Conservation (phyloP, 768 basidiomycete species). For the Mycena belliarum region DNA sequence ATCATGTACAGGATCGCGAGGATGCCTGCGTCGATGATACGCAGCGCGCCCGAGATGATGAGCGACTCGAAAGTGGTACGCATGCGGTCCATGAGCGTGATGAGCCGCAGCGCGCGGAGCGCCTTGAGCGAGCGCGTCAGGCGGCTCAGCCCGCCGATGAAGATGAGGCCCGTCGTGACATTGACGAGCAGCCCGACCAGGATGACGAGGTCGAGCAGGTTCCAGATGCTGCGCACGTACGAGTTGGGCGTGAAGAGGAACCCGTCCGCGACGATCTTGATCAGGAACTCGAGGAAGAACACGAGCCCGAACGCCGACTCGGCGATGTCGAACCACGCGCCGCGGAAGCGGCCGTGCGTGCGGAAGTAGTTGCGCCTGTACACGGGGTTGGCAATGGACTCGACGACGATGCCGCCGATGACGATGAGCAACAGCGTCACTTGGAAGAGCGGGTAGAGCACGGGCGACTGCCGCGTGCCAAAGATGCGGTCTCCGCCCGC, state of each 20-base stretch:
- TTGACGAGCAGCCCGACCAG: conserved; percentile 78
- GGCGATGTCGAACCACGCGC: conserved; percentile 86
- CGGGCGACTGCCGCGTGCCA: conserved; percentile 67
- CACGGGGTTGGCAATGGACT: conserved; percentile 78
- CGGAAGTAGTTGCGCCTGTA: conserved; percentile 76
- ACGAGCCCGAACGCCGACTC: conserved; percentile 71
- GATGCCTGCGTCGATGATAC: conserved; percentile 87
- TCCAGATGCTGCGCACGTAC: conserved; percentile 91
- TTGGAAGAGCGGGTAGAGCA: conserved; percentile 74
- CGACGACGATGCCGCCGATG: conserved; percentile 78
- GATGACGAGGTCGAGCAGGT: conserved; percentile 85
- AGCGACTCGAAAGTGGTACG: conserved; percentile 84
- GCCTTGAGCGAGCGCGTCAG: conserved; percentile 85
- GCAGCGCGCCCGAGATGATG: conserved; percentile 80
- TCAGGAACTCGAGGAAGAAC: conserved; percentile 78
- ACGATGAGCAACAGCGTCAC: conserved; percentile 73
- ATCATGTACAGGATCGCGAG: conserved; percentile 91
- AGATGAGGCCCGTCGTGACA: conserved; percentile 67
- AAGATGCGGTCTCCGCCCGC: conserved; percentile 85
- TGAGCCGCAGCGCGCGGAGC: conserved; percentile 82
- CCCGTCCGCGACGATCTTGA: conserved; percentile 93
- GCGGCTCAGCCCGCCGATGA: conserved; percentile 79
- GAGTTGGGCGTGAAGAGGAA: conserved; percentile 90
- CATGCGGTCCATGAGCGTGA: conserved; percentile 87
- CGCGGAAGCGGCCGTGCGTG: conserved; percentile 57